A percentile compares a stretch with the other conserved stretches of the same genome.
phyloP scores from a whole-genome alignment of 805 yeast genomes.

The Candida alai region DNA sequence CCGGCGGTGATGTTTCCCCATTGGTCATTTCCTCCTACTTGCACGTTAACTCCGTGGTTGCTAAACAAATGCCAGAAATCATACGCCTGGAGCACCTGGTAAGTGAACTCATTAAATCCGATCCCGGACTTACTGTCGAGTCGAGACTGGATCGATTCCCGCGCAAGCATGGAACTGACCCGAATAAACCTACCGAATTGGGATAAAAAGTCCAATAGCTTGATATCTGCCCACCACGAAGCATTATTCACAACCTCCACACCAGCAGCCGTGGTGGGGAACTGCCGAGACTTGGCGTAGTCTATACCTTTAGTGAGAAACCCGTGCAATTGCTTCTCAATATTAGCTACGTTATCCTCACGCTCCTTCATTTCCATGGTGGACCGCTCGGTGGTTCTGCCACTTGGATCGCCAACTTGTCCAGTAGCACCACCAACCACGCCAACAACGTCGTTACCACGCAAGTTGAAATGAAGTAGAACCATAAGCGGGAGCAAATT shows the following conservation, averaged over 20 bases:
- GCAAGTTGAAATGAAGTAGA: constrained; percentile 71
- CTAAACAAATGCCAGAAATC: constrained; percentile 82
- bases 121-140: constrained; percentile 67
- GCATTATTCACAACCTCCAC: constrained; percentile 57
- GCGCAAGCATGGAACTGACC: constrained; percentile 78
- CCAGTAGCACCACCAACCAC: constrained; percentile 96
- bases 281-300: constrained; percentile 55
- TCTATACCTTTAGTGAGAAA: constrained; percentile 61
- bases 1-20: constrained; percentile 99
- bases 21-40: constrained; percentile 96
- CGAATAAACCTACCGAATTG: constrained; percentile 75
- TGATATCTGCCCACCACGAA: constrained; percentile 81
- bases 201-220: constrained; percentile 74
- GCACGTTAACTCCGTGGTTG: constrained; percentile 57
- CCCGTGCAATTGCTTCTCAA: constrained; percentile 55
- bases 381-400: constrained; percentile 72
- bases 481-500: constrained; percentile 85
- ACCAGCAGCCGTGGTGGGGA: constrained; percentile 34
- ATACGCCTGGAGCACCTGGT: constrained; percentile 89
- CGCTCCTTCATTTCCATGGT: constrained; percentile 52
- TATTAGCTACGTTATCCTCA: constrained; percentile 51
- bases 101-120: constrained; percentile 92
- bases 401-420: constrained; percentile 94
- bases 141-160: constrained; percentile 83
- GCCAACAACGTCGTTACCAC: constrained; percentile 84